Percentiles rank a stretch among this genome's conserved stretches.
Conservation (phyloP, 768 basidiomycete genomes). For the Suillus bovinus region DNA sequence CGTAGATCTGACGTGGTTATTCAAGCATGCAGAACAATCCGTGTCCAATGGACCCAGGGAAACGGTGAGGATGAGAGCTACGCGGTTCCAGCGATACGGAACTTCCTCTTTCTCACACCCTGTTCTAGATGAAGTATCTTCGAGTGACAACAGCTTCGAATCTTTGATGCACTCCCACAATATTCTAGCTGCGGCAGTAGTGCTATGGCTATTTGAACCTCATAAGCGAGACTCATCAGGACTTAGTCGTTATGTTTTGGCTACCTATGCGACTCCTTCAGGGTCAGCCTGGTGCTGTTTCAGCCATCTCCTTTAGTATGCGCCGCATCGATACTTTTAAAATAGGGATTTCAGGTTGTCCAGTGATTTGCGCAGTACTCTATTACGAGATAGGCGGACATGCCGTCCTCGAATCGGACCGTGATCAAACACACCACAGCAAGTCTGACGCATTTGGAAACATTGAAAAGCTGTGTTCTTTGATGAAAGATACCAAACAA, state of each 20-base stretch:
- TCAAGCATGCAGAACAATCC: slow-evolving; percentile 45
- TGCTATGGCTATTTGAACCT: too few relatives aligned
- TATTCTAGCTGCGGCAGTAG: too few relatives aligned
- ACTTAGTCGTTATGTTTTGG: not conserved
- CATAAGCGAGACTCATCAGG: not conserved
- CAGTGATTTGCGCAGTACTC: not conserved
- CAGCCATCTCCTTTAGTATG: not conserved
- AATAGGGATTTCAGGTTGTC: not conserved
- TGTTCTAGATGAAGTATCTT: not conserved
- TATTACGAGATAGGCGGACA: not conserved
- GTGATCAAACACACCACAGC: too few relatives aligned
- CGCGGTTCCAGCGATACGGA: not conserved
- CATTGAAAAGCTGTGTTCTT: too few relatives aligned
- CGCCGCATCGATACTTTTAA: not conserved
- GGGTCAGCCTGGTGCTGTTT: not conserved
- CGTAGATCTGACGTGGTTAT: slow-evolving; percentile 40
- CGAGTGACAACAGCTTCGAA: not conserved
- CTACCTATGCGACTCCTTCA: not conserved
- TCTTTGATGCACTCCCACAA: not conserved
- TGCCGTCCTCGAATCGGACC: too few relatives aligned
- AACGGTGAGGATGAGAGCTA: slow-evolving; percentile 32
- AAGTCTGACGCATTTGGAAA: too few relatives aligned
- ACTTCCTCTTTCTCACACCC: not conserved
- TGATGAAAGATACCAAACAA: too few relatives aligned
- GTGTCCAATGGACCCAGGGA: slow-evolving; percentile 37